Evolutionary conservation across 140 eudicot genomes (phyloP), one percentile per base, ranked within the genome.

Genomic region (Bidens hawaiensis): DNA sequence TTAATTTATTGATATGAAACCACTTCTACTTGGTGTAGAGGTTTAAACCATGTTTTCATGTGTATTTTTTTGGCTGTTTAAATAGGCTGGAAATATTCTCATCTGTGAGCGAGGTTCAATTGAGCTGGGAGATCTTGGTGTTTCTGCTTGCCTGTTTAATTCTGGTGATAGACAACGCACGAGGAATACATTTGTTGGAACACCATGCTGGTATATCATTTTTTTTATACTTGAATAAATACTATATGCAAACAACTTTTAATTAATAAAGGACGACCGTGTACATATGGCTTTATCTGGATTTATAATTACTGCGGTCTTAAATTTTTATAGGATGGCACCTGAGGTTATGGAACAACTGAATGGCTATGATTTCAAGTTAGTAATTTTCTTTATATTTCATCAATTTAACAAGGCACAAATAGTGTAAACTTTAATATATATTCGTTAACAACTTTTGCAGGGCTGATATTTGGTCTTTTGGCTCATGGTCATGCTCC

Each of bases 181-280:
- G 65, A 67, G 97, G 67, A 86, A 90, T 58, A 86, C 97, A 17
- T 90, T 90, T 81, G 95, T 83, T 26, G 97, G 97, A n/a, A 90
- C 97, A 8, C 95, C 97, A 3, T 90, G 97, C 82, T 90, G 95
- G 97, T 90, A 83, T 42, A n/a, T n/a, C n/a, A n/a, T 3, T 42
- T 42, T 2, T 42, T n/a, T 42, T n/a, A 6, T 28, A 34, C 18
- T 71, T 41, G 33, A 42, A 9, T 52, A 30, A 33, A 3, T 23
- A 26, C 9, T 26, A 42, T 30, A 49, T 30, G 8, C 31, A 10
- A 42, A 13, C 6, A 23, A 60, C 11, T 50, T 33, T 34, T 22
- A 47, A 47, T 18, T 17, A 47, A 18, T 51, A 21, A 23, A 3
- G 3, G 3, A 8, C 5, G 9, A 17, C 26, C 36, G 48, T 59